These are phyloP conservation scores for Trichomonas gallinae DNA, from an alignment of 208 protist genomes.

Conservation along the genomic window DNA sequence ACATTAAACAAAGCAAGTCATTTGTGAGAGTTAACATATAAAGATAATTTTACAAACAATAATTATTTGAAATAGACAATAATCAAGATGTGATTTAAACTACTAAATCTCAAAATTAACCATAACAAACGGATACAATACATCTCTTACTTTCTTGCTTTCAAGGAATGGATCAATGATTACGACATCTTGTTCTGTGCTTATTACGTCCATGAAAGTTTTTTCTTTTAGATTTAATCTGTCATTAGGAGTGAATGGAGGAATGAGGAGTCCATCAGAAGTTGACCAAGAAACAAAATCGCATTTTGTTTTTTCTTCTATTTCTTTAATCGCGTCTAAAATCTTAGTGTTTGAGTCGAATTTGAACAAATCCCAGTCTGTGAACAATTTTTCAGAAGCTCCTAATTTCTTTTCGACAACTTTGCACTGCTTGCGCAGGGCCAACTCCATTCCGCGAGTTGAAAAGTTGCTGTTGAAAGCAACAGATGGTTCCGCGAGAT, in stretches of 20 bases:
- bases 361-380: background rate
- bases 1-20: too few species aligned
- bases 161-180: background rate
- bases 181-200: background rate
- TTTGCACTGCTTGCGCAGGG: background rate
- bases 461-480: background rate
- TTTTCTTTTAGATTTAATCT: background rate
- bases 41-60: too few species aligned
- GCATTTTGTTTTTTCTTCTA: background rate
- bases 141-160: too few species aligned
- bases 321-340: background rate
- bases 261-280: background rate
- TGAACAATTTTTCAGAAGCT: background rate
- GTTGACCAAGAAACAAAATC: background rate
- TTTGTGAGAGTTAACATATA: too few species aligned
- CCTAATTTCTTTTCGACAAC: background rate
- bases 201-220: background rate
- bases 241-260: too few species aligned
- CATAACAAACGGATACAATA: too few species aligned
- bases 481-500: background rate
- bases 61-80: too few species aligned
- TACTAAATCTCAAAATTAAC: too few species aligned
- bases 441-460: background rate
- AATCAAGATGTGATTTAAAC: too few species aligned
- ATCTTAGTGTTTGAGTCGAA: background rate